A percentile compares a stretch with the other conserved stretches of the same genome.
These are phyloP conservation scores for Apiospora aurea DNA, from an alignment of 2,329 filamentous ascomycete species.

Conservation along the genomic window DNA sequence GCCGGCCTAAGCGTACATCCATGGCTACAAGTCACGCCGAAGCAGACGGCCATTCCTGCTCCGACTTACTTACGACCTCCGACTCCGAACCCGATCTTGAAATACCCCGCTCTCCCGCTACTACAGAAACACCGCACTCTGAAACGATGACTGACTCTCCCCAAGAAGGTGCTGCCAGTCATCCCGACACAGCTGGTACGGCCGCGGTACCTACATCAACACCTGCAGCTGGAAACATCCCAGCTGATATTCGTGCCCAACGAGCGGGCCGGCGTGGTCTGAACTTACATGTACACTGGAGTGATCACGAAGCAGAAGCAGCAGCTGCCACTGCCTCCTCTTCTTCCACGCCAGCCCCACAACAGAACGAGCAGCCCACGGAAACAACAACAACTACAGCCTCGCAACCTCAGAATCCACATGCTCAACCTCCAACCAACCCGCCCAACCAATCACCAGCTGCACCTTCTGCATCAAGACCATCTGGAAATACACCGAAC, in stretches of 20 bases:
- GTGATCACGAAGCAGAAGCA: neutral
- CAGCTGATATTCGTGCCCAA: neutral
- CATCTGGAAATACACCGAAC: neutral
- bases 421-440: neutral
- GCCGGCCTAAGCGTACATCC: neutral
- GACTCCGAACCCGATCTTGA: neutral
- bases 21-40: neutral
- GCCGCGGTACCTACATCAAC: neutral
- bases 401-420: neutral
- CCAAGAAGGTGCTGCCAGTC: neutral
- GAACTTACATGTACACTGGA: constrained; percentile 24
- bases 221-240: neutral
- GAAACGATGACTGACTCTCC: neutral
- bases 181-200: neutral
- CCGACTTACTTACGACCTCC: neutral
- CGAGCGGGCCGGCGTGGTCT: constrained; percentile 7
- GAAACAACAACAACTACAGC: neutral
- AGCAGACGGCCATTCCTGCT: neutral
- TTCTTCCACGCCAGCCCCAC: neutral
- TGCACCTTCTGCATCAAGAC: neutral
- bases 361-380: neutral
- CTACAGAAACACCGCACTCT: neutral
- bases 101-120: neutral
- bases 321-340: neutral
- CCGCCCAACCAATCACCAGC: neutral